phyloP scores from a whole-genome alignment of 148 eudicot genomes.

The Linanthus parryae region DNA sequence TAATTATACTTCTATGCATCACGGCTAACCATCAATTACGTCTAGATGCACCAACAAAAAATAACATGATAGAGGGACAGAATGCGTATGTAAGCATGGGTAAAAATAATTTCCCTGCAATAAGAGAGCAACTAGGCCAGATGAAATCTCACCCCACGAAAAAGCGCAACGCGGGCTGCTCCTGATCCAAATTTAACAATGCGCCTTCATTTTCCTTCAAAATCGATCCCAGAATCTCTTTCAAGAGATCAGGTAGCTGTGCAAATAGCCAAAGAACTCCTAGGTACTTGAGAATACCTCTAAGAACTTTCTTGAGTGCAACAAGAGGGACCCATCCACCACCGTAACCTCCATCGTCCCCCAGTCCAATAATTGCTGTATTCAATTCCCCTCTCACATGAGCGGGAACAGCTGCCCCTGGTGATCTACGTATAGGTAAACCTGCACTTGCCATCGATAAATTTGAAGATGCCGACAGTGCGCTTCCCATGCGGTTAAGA shows the following conservation, averaged over 20 bases:
- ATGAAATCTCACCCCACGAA: slow-evolving; percentile 87
- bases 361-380: slow-evolving; percentile 98
- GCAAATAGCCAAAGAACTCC: slow-evolving; percentile 99
- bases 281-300: slow-evolving; percentile 92
- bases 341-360: slow-evolving; percentile 99
- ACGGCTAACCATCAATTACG: no score
- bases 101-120: no score
- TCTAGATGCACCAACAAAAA: no score
- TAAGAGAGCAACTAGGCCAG: no score
- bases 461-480: slow-evolving; percentile 50
- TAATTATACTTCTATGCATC: no score
- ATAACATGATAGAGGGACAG: no score
- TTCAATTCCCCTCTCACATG: slow-evolving; percentile 95
- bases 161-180: slow-evolving; percentile 98
- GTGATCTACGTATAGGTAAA: slow-evolving; percentile 62
- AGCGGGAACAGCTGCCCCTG: slow-evolving; percentile 82
- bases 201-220: slow-evolving; percentile 96
- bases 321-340: slow-evolving; percentile 99
- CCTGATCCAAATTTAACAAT: slow-evolving; percentile 91
- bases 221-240: slow-evolving; percentile 91
- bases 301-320: slow-evolving; percentile 94
- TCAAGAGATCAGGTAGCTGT: slow-evolving; percentile 88
- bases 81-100: no score
- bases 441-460: slow-evolving; percentile 42
- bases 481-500: slow-evolving; percentile 55